These are phyloP conservation scores for Candida boleticola DNA, from an alignment of 805 yeast genomes.

Conservation along the genomic window DNA sequence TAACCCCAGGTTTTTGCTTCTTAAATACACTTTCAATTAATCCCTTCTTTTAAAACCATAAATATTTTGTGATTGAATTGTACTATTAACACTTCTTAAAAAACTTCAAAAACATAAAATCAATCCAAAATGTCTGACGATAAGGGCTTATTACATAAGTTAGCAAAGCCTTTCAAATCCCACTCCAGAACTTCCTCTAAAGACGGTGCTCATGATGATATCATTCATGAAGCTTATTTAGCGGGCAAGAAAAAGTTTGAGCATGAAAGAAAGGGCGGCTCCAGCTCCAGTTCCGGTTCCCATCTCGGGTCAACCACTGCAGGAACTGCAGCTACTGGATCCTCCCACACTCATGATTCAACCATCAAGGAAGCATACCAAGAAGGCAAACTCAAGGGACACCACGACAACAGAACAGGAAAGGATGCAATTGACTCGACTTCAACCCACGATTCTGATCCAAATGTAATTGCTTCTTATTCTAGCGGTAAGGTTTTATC, in stretches of 20 bases:
- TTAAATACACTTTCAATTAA: no score
- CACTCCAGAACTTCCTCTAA: constrained; percentile 9
- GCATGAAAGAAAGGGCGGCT: constrained; percentile 1
- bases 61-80: no score
- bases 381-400: constrained; percentile 4
- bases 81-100: no score
- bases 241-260: constrained; percentile 4
- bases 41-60: neutral
- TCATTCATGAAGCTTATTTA: constrained; percentile 2
- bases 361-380: constrained; percentile 6
- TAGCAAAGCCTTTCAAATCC: constrained; percentile 22
- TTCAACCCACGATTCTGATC: neutral
- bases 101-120: neutral
- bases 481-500: constrained; percentile 26
- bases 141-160: constrained; percentile 18
- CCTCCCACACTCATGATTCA: neutral
- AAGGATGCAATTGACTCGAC: neutral
- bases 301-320: constrained; percentile 13
- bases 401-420: neutral
- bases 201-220: constrained; percentile 1
- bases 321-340: constrained; percentile 1
- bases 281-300: constrained; percentile 1
- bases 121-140: constrained; percentile 15
- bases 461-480: constrained; percentile 8
- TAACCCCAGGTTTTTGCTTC: no score